Evolutionary conservation across 345 rosid species (phyloP).

Genomic region (Eucalyptus erythrocorys): DNA sequence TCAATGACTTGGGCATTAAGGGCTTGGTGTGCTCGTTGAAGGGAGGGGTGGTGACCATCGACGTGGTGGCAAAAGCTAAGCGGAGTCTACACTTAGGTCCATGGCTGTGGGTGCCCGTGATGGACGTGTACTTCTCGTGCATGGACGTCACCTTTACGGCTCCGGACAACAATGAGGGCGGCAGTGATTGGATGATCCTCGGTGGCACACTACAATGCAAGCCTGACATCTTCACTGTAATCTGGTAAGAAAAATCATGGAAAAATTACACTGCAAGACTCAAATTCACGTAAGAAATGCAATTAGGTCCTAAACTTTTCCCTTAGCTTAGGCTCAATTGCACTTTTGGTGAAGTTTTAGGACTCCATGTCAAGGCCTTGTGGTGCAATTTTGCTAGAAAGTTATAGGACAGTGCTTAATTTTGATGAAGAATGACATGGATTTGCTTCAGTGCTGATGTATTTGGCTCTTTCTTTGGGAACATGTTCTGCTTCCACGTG

Average conservation of each 20-base stretch:
- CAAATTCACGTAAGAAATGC: too few relatives aligned
- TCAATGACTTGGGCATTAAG: neutral
- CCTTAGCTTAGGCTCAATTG: too few relatives aligned
- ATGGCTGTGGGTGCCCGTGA: neutral
- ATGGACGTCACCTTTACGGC: neutral
- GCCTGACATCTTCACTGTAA: neutral
- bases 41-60: neutral
- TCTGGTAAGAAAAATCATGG: neutral
- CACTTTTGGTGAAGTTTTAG: too few relatives aligned
- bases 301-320: too few relatives aligned
- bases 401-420: neutral
- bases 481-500: neutral
- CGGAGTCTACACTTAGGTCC: neutral
- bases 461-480: neutral
- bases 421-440: neutral
- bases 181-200: neutral
- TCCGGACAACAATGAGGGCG: neutral
- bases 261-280: too few relatives aligned
- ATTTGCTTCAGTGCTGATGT: neutral
- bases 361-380: neutral
- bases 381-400: neutral
- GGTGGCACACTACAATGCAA: neutral
- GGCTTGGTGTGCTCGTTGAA: neutral
- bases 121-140: neutral
- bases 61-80: neutral